These are phyloP conservation scores for Fraxinus pennsylvanica DNA, from an alignment of 257 asterid species.

Conservation along the genomic window DNA sequence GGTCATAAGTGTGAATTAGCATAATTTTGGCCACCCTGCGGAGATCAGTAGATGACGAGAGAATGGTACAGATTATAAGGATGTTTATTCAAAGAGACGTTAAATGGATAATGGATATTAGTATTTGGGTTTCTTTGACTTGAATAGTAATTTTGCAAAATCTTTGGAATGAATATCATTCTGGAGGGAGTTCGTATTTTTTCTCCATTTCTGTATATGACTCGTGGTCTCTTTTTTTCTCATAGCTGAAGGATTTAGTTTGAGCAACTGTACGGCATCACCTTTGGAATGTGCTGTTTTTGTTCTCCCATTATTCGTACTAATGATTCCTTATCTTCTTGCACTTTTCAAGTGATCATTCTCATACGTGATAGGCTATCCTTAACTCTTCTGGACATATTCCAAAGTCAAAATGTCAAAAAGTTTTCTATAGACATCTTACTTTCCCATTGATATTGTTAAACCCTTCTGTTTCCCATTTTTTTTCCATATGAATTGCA, in stretches of 20 bases:
- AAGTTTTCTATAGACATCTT: not conserved
- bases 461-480: not conserved
- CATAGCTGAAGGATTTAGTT: not conserved
- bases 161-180: slow-evolving; percentile 1
- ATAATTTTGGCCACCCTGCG: slow-evolving; percentile 3
- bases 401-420: not conserved
- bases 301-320: not conserved
- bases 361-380: not conserved
- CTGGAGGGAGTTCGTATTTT: not conserved
- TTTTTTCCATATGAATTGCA: slow-evolving; percentile 29
- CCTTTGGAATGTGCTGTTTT: not conserved
- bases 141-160: slow-evolving; percentile 6
- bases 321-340: slow-evolving; percentile 4
- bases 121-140: slow-evolving; percentile 1
- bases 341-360: slow-evolving; percentile 3
- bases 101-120: not conserved
- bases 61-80: not conserved
- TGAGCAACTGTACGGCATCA: not conserved
- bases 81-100: slow-evolving; percentile 9
- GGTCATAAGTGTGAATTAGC: not conserved
- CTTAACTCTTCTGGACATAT: slow-evolving; percentile 11
- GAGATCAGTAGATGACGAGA: not conserved
- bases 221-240: not conserved
- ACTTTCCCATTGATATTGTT: slow-evolving; percentile 16
- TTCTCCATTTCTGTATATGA: not conserved